Conservation (phyloP, 306 rosid species). For the Pterocarpus macrocarpus region DNA sequence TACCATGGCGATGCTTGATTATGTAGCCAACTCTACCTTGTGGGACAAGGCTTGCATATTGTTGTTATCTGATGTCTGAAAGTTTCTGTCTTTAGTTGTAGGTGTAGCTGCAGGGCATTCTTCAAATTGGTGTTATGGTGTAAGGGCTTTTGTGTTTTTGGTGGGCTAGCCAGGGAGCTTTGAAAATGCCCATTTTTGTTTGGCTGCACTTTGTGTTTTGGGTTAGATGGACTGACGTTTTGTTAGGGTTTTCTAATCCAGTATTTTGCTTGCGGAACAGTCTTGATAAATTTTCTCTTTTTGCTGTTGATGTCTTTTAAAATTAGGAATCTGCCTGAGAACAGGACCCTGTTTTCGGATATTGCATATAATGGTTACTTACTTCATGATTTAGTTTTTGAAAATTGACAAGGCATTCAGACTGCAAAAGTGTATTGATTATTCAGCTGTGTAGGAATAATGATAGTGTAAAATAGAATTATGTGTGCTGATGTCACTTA, state of each 20-base stretch:
- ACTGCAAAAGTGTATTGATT: background rate
- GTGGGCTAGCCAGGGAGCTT: background rate
- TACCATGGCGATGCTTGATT: no score
- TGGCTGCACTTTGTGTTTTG: slow-evolving; percentile 8
- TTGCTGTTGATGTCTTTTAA: background rate
- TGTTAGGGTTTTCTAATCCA: background rate
- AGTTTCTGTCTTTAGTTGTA: slow-evolving; percentile 1
- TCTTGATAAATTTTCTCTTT: background rate
- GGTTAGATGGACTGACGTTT: background rate
- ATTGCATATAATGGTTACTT: background rate
- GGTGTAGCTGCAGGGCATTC: slow-evolving; percentile 22
- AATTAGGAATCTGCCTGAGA: slow-evolving; percentile 6
- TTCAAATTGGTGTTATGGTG: slow-evolving; percentile 3
- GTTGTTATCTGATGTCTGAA: background rate
- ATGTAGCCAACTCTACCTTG: background rate
- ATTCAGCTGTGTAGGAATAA: background rate
- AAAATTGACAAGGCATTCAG: background rate
- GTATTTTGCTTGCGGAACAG: background rate
- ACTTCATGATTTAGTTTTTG: slow-evolving; percentile 17
- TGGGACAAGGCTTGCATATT: background rate
- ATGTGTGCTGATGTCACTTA: background rate
- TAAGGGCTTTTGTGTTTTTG: background rate
- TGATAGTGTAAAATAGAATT: background rate
- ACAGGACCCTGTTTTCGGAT: background rate
- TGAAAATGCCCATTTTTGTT: background rate